These are phyloP conservation scores for Malania oleifera DNA, from an alignment of 164 flowering plant species.

Conservation along the genomic window DNA sequence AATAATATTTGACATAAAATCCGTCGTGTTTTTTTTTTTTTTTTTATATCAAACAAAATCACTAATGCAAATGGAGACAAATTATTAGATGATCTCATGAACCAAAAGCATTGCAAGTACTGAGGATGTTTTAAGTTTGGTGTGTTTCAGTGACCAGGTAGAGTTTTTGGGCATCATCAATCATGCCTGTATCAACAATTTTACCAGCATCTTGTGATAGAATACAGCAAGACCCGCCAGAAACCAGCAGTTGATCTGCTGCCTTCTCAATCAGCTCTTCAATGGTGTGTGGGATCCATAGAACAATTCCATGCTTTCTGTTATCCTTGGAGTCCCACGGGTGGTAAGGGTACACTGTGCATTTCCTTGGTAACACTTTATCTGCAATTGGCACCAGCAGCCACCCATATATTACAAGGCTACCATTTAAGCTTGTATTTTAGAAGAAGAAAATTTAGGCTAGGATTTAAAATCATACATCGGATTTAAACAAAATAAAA, in stretches of 20 bases:
- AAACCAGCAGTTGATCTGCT: conserved; percentile 32
- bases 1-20: too few relatives aligned
- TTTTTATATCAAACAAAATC: too few relatives aligned
- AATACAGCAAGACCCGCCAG: conserved; percentile 32
- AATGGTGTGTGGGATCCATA: conserved; percentile 64
- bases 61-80: too few relatives aligned
- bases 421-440: too few relatives aligned
- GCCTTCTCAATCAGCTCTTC: conserved; percentile 62
- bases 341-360: conserved; percentile 85
- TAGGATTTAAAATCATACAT: too few relatives aligned
- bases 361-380: conserved; percentile 41
- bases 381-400: conserved; percentile 23
- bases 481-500: too few relatives aligned
- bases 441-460: too few relatives aligned
- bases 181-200: conserved; percentile 67
- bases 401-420: too few relatives aligned
- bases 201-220: conserved; percentile 77
- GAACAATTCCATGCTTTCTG: conserved; percentile 55
- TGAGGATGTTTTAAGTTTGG: too few relatives aligned
- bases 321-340: conserved; percentile 61
- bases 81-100: too few relatives aligned
- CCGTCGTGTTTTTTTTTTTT: too few relatives aligned
- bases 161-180: conserved; percentile 70
- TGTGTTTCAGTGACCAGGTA: conserved; percentile 41
- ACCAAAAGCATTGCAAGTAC: too few relatives aligned